Evolutionary conservation across 495 filamentous ascomycete genomes (phyloP).

Genomic region (Talaromyces adpressus): DNA sequence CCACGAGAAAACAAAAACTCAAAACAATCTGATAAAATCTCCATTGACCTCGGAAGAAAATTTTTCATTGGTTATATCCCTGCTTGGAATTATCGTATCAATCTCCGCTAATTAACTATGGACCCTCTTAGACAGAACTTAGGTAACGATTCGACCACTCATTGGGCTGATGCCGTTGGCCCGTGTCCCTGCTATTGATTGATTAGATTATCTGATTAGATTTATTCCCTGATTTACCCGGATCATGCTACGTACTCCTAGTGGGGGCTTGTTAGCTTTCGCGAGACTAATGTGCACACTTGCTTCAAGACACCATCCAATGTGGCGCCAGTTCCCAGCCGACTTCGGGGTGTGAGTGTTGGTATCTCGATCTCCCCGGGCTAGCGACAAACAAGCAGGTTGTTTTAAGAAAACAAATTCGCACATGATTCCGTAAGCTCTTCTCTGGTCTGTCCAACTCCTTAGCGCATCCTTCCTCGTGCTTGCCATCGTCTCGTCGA

Average conservation of each 20-base stretch:
- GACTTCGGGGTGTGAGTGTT: background rate
- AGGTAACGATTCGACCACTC: background rate
- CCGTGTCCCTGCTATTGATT: background rate
- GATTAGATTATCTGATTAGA: constrained; percentile 8
- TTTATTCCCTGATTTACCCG: background rate
- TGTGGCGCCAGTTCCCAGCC: background rate
- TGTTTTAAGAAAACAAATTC: background rate
- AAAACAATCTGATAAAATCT: constrained; percentile 6
- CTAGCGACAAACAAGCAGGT: background rate
- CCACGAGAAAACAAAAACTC: constrained; percentile 2
- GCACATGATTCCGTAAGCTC: background rate
- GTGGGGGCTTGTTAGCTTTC: background rate
- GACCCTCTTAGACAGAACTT: background rate
- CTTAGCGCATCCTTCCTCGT: background rate
- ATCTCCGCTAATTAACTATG: background rate
- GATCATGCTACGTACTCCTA: background rate
- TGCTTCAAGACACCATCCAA: background rate
- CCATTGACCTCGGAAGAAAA: background rate
- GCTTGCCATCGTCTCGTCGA: background rate
- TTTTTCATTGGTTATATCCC: background rate
- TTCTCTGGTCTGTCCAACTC: background rate
- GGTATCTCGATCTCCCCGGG: background rate
- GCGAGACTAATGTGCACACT: background rate
- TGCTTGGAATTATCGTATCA: background rate
- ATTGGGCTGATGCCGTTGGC: background rate